Evolutionary conservation across 2,329 filamentous ascomycete species (phyloP).

Genomic region (Diaporthe sp.): DNA sequence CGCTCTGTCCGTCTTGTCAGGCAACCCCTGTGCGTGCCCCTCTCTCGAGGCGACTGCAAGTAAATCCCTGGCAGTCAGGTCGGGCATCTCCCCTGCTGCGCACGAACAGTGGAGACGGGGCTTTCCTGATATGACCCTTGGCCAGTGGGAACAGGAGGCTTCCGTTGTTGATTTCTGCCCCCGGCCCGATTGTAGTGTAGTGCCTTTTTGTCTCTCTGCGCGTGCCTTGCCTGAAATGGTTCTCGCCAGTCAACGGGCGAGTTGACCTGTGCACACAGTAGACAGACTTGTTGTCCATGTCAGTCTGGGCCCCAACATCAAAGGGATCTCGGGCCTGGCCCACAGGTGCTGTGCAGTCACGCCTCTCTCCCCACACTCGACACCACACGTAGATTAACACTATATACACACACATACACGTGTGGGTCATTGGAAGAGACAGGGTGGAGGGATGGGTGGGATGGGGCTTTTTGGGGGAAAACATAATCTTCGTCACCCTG

Average conservation of each 20-base stretch:
- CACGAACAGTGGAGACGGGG: slow-evolving; percentile 39
- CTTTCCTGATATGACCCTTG: slow-evolving; percentile 28
- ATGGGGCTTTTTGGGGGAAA: not conserved
- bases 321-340: not conserved
- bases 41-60: slow-evolving; percentile 24
- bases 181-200: slow-evolving; percentile 16
- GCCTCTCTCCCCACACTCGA: not conserved
- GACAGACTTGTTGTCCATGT: not conserved
- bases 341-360: not conserved
- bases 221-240: not conserved
- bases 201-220: not conserved
- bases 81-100: slow-evolving; percentile 31
- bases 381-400: too few relatives aligned
- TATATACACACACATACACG: not conserved
- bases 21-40: slow-evolving; percentile 20
- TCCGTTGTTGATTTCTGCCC: slow-evolving; percentile 14
- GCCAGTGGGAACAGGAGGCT: slow-evolving; percentile 26
- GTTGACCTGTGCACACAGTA: not conserved
- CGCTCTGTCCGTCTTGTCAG: slow-evolving; percentile 13
- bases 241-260: not conserved
- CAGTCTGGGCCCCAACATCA: not conserved
- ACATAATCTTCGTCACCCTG: slow-evolving; percentile 21
- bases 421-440: not conserved
- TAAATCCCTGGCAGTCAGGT: slow-evolving; percentile 20
- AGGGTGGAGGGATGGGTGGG: not conserved